These are phyloP conservation scores for Aspergillus pseudoglaucus DNA, from an alignment of 2,329 filamentous ascomycete genomes.

Conservation along the genomic window DNA sequence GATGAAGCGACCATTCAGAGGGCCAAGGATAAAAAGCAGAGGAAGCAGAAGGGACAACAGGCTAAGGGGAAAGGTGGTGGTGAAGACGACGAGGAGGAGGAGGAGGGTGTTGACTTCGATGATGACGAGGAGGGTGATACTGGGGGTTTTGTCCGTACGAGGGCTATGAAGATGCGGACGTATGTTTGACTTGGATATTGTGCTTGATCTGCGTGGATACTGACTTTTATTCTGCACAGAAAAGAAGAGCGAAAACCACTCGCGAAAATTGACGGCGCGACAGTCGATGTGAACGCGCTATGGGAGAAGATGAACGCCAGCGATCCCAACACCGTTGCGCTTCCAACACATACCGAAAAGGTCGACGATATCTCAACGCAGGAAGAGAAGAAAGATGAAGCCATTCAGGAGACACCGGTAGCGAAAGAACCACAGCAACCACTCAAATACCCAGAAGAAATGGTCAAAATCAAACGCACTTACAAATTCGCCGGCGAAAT, in stretches of 20 bases:
- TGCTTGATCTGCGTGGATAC: background rate
- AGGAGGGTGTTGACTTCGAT: slow-evolving; percentile 30
- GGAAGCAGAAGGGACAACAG: slow-evolving; percentile 32
- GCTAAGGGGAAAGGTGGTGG: slow-evolving; percentile 22
- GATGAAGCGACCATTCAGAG: slow-evolving; percentile 52
- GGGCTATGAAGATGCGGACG: slow-evolving; percentile 47
- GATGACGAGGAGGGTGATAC: slow-evolving; percentile 42
- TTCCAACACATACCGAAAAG: slow-evolving; percentile 10
- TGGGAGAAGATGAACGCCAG: slow-evolving; percentile 48
- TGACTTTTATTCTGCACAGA: slow-evolving; percentile 17
- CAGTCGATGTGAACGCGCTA: slow-evolving; percentile 49
- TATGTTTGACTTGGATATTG: slow-evolving; percentile 16
- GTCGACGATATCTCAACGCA: slow-evolving; percentile 11
- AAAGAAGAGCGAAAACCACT: slow-evolving; percentile 44
- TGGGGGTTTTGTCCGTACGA: slow-evolving; percentile 48
- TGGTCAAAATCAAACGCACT: slow-evolving; percentile 51
- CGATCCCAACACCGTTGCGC: slow-evolving; percentile 10
- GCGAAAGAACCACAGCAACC: slow-evolving; percentile 6
- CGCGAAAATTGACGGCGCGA: slow-evolving; percentile 45
- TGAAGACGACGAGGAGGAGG: slow-evolving; percentile 31
- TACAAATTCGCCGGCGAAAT: slow-evolving; percentile 53
- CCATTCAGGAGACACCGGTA: slow-evolving; percentile 7
- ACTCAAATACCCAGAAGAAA: slow-evolving; percentile 32
- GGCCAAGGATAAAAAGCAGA: slow-evolving; percentile 35
- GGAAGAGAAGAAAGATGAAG: slow-evolving; percentile 11